These are phyloP conservation scores for Candida coleopterorum DNA, from an alignment of 805 yeast species.

Conservation along the genomic window DNA sequence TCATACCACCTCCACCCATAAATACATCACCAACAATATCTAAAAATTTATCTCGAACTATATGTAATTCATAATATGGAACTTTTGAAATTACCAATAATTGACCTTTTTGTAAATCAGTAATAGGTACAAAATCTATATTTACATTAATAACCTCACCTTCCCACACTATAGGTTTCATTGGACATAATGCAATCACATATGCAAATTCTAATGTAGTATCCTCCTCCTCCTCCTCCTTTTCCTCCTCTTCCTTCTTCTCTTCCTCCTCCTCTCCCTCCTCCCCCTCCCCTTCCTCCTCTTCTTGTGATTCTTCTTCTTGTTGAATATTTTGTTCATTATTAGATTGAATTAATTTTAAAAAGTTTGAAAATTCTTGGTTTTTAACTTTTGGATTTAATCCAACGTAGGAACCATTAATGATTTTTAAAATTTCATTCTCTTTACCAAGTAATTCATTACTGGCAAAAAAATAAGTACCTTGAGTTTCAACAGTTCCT, in stretches of 20 bases:
- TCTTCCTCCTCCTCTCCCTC: slow-evolving; percentile 13
- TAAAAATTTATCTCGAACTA: slow-evolving; percentile 52
- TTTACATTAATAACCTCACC: slow-evolving; percentile 64
- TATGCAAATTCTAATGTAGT: slow-evolving; percentile 45
- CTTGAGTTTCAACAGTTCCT: slow-evolving; percentile 64
- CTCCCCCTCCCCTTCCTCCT: too few species aligned
- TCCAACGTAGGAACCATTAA: slow-evolving; percentile 38
- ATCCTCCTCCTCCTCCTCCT: slow-evolving; percentile 13
- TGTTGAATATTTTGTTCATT: slow-evolving; percentile 14
- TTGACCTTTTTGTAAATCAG: slow-evolving; percentile 64
- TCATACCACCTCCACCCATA: slow-evolving; percentile 27
- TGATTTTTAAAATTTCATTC: slow-evolving; percentile 32
- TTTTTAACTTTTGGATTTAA: slow-evolving; percentile 24
- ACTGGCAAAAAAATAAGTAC: slow-evolving; percentile 78
- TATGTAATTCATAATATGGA: slow-evolving; percentile 51
- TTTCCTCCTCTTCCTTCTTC: slow-evolving; percentile 12
- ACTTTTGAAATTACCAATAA: slow-evolving; percentile 66
- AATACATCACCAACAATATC: slow-evolving; percentile 54
- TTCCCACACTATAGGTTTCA: slow-evolving; percentile 87
- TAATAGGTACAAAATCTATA: slow-evolving; percentile 41
- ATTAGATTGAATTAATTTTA: slow-evolving; percentile 13
- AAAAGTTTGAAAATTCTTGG: slow-evolving; percentile 25
- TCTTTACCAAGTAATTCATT: slow-evolving; percentile 43
- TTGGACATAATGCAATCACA: slow-evolving; percentile 68
- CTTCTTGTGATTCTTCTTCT: too few species aligned